A percentile compares a stretch with the other conserved stretches of the same genome.
phyloP scores from a whole-genome alignment of 768 basidiomycete species.

The Suillus occidentalis region DNA sequence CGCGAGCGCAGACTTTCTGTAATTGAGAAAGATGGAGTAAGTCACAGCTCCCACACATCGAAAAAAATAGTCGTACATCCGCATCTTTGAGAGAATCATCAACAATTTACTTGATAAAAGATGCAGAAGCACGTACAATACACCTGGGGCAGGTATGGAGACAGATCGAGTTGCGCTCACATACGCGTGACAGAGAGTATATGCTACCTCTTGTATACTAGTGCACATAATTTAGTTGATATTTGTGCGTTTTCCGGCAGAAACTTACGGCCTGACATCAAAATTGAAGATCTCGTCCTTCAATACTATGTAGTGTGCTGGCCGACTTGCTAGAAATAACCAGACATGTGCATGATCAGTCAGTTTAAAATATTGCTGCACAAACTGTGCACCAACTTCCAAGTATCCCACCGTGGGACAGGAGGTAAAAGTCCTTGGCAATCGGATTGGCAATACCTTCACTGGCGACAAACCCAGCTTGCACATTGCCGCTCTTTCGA shows the following conservation, averaged over 20 bases:
- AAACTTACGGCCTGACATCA: slow-evolving; percentile 29
- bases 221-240: neutral
- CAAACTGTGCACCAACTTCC: slow-evolving; percentile 39
- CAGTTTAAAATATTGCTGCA: neutral
- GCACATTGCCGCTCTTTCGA: slow-evolving; percentile 47
- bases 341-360: neutral
- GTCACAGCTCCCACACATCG: neutral
- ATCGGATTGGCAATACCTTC: slow-evolving; percentile 46
- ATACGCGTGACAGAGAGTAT: slow-evolving; percentile 52
- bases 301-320: slow-evolving; percentile 59
- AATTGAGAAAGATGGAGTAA: slow-evolving; percentile 10
- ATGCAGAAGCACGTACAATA: slow-evolving; percentile 45
- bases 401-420: slow-evolving; percentile 53
- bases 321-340: slow-evolving; percentile 46
- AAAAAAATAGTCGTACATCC: slow-evolving; percentile 40
- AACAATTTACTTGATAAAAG: neutral
- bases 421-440: slow-evolving; percentile 54
- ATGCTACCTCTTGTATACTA: slow-evolving; percentile 52
- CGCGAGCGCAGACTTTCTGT: slow-evolving; percentile 54
- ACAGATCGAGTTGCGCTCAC: slow-evolving; percentile 57
- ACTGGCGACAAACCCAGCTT: slow-evolving; percentile 52
- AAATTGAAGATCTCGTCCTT: slow-evolving; percentile 35
- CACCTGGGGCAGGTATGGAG: slow-evolving; percentile 62
- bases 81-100: slow-evolving; percentile 41
- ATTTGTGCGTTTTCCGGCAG: neutral